Conservation (phyloP, 2,329 filamentous ascomycete genomes). For the Aspergillus calidoustus region DNA sequence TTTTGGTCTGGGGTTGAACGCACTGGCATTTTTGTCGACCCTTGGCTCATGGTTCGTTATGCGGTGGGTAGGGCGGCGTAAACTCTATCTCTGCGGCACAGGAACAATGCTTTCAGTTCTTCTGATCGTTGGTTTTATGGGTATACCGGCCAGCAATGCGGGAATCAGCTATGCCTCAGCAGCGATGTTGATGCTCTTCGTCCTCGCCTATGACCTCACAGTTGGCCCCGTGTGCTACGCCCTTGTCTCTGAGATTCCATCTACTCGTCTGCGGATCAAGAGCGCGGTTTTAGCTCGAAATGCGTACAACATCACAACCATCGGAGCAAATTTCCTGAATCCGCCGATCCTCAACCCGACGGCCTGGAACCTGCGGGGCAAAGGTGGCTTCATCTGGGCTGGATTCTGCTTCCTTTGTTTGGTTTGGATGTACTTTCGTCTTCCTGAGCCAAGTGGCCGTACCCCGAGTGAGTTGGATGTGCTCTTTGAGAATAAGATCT, state of each 20-base stretch:
- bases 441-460: constrained; percentile 37
- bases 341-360: constrained; percentile 41
- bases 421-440: constrained; percentile 36
- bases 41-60: constrained; percentile 52
- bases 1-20: not conserved
- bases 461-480: constrained; percentile 38
- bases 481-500: constrained; percentile 31
- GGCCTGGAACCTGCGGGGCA: constrained; percentile 35
- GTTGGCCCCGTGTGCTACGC: constrained; percentile 61
- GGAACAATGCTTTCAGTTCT: constrained; percentile 27
- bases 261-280: not conserved
- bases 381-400: constrained; percentile 39
- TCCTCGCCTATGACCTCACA: constrained; percentile 57
- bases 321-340: constrained; percentile 36
- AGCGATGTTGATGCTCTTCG: constrained; percentile 53
- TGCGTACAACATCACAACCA: not conserved
- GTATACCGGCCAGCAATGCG: constrained; percentile 24
- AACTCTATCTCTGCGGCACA: constrained; percentile 40
- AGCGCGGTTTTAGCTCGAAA: not conserved
- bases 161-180: constrained; percentile 45
- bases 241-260: constrained; percentile 51
- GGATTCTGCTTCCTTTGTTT: constrained; percentile 29
- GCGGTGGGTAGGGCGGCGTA: constrained; percentile 43
- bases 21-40: not conserved
- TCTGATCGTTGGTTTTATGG: constrained; percentile 30